phyloP scores from a whole-genome alignment of 2,329 filamentous ascomycete species.

The Nemania abortiva region DNA sequence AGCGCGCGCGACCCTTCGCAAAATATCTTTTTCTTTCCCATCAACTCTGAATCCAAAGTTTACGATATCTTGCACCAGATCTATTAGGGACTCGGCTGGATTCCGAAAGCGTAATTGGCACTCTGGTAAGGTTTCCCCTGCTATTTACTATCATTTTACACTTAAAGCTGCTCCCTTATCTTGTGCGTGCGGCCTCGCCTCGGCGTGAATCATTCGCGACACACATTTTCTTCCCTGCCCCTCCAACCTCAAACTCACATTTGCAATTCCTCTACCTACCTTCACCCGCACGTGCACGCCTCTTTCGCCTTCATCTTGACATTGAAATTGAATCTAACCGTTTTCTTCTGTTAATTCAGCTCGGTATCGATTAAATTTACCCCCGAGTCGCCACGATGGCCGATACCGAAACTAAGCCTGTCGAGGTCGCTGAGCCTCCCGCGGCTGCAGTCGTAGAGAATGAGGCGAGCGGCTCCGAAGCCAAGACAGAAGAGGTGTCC shows the following conservation, averaged over 20 bases:
- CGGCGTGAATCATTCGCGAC: conserved; percentile 24
- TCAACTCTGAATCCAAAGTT: conserved; percentile 1
- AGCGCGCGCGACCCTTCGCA: conserved; percentile 32
- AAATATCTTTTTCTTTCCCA: conserved; percentile 36
- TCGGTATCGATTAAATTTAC: not conserved
- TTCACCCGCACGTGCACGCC: not conserved
- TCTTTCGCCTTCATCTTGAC: not conserved
- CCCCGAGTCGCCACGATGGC: conserved; percentile 46
- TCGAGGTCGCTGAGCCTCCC: conserved; percentile 49
- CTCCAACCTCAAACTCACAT: conserved; percentile 14
- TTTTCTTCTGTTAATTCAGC: not conserved
- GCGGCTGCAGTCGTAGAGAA: conserved; percentile 30
- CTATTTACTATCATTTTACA: not conserved
- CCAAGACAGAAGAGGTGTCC: conserved; percentile 19
- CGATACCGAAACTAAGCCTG: conserved; percentile 51
- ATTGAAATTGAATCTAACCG: not conserved
- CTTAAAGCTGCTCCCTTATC: not conserved
- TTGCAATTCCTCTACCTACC: not conserved
- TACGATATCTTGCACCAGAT: not conserved
- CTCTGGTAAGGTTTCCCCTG: conserved; percentile 16
- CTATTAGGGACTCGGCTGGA: not conserved
- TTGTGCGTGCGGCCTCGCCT: not conserved
- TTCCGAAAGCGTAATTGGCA: conserved; percentile 6
- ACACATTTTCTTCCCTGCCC: conserved; percentile 26
- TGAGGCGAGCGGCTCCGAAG: conserved; percentile 23